phyloP scores from a whole-genome alignment of 768 basidiomycete species.

The Mycena galopus region DNA sequence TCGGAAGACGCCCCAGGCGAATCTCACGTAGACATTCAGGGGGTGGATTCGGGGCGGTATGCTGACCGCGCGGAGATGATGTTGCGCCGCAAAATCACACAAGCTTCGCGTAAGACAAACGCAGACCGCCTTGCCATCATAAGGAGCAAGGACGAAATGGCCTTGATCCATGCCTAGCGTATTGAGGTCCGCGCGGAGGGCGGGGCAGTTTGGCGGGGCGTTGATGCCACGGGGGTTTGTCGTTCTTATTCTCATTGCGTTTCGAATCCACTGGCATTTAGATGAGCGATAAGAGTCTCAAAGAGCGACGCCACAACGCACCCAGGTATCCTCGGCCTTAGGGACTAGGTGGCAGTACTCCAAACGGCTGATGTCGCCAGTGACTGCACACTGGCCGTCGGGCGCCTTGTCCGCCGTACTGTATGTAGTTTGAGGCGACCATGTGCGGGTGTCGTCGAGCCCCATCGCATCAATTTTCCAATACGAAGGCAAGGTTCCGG shows the following conservation, averaged over 20 bases:
- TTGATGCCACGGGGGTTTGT: not conserved
- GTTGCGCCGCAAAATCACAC: constrained; percentile 18
- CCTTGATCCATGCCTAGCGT: no score
- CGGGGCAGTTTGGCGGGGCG: no score
- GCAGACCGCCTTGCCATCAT: constrained; percentile 9
- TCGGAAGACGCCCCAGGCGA: constrained; percentile 25
- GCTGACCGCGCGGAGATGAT: constrained; percentile 15
- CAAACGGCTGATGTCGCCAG: constrained; percentile 11
- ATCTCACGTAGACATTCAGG: constrained; percentile 9
- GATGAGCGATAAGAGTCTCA: not conserved
- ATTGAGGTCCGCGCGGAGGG: no score
- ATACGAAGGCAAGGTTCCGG: not conserved
- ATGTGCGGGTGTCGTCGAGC: not conserved
- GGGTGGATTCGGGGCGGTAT: constrained; percentile 20
- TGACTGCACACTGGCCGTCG: constrained; percentile 23
- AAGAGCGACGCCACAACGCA: not conserved
- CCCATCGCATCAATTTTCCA: constrained; percentile 17
- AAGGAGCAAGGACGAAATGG: no score
- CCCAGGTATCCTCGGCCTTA: not conserved
- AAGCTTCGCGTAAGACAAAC: not conserved
- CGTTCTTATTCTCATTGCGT: not conserved
- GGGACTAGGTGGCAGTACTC: constrained; percentile 15
- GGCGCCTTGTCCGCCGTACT: not conserved
- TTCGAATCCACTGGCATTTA: constrained; percentile 9
- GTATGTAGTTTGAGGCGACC: not conserved